Percentiles rank a stretch among this genome's conserved stretches.
phyloP scores from a whole-genome alignment of 176 grass and related monocot species.

The Miscanthus lutarioriparius region DNA sequence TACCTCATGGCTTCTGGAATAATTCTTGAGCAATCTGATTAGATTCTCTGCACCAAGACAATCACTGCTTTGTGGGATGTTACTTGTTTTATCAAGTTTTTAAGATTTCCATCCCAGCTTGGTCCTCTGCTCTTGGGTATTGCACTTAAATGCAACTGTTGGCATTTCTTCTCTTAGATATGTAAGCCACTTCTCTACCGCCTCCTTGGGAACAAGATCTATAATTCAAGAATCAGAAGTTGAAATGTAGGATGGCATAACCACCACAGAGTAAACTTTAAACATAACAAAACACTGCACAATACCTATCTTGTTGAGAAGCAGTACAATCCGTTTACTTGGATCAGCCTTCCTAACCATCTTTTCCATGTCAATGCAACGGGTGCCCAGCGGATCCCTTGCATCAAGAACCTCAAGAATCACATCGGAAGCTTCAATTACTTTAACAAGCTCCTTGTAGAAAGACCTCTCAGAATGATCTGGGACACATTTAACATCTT shows the following conservation, averaged over 20 bases:
- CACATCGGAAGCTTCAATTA: conserved; percentile 85
- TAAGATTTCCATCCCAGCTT: conserved; percentile 97
- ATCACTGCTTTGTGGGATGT: conserved; percentile 82
- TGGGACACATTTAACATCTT: conserved; percentile 24
- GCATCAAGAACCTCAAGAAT: conserved; percentile 96
- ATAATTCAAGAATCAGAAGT: neutral
- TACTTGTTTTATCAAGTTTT: conserved; percentile 67
- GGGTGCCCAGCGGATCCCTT: conserved; percentile 72
- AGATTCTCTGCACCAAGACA: conserved; percentile 94
- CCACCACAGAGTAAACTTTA: neutral
- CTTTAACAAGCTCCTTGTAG: conserved; percentile 97
- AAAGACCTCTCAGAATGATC: conserved; percentile 94
- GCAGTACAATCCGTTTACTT: conserved; percentile 76
- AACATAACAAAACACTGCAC: neutral
- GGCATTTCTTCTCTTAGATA: conserved; percentile 91
- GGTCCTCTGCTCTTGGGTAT: conserved; percentile 88
- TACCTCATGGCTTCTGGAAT: conserved; percentile 96
- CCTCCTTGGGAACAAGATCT: conserved; percentile 89
- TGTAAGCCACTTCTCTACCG: conserved; percentile 82
- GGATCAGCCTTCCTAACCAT: conserved; percentile 77
- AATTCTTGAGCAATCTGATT: conserved; percentile 92
- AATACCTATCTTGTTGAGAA: conserved; percentile 98
- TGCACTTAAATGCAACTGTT: conserved; percentile 92
- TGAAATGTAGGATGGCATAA: neutral
- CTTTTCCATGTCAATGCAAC: conserved; percentile 87